Conservation (phyloP, 2,329 filamentous ascomycete genomes). For the Coniella lustricola region DNA sequence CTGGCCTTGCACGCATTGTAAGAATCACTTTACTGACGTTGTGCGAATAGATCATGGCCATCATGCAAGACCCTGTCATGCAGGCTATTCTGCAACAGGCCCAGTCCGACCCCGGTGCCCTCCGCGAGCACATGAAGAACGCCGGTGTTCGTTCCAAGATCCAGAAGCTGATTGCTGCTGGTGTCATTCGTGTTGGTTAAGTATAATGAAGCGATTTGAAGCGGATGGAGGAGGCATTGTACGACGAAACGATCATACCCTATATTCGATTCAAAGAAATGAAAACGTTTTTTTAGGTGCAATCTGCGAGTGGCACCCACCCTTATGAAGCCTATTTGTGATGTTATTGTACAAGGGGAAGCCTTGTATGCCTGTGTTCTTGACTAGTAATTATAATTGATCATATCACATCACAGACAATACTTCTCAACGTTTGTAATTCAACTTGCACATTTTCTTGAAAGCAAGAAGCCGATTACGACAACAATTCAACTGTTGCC, state of each 20-base stretch:
- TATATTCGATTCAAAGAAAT: not conserved
- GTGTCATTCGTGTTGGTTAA: slow-evolving; percentile 72
- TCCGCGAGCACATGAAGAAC: slow-evolving; percentile 98
- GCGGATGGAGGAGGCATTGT: not conserved
- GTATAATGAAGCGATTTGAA: not conserved
- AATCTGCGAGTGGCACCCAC: not conserved
- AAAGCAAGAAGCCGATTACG: too few relatives aligned
- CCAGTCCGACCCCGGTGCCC: slow-evolving; percentile 82
- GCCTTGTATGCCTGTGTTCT: too few relatives aligned
- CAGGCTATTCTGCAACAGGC: slow-evolving; percentile 95
- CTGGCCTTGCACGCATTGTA: too few relatives aligned
- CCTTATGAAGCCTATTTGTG: too few relatives aligned
- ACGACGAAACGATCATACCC: slow-evolving; percentile 15
- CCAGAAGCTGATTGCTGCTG: slow-evolving; percentile 88
- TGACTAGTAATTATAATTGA: too few relatives aligned
- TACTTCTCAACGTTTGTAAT: too few relatives aligned
- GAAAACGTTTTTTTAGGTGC: not conserved
- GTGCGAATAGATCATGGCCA: slow-evolving; percentile 63
- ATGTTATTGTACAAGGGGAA: too few relatives aligned
- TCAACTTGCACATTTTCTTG: too few relatives aligned
- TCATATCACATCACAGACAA: too few relatives aligned
- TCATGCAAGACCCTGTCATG: slow-evolving; percentile 96
- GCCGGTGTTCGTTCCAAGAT: slow-evolving; percentile 78
- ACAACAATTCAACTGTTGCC: too few relatives aligned
- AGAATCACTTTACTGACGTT: not conserved